Evolutionary conservation across 768 basidiomycete genomes (phyloP).

Genomic region (Pleurotus ostreatus): DNA sequence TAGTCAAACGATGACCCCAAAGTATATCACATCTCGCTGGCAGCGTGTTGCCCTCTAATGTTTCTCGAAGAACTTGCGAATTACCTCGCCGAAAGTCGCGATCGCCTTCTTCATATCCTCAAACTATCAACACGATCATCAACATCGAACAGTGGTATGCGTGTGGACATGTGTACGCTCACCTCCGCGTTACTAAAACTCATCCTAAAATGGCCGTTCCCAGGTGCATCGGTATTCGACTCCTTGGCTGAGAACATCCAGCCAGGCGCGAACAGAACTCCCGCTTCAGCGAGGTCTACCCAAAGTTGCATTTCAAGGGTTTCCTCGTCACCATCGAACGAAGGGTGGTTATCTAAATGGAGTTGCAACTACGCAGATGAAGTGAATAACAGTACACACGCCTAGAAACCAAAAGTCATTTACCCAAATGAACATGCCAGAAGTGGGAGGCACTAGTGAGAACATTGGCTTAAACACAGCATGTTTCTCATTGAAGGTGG

Average conservation of each 20-base stretch:
- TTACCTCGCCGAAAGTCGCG: conserved; percentile 38
- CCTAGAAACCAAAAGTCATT: conserved; percentile 11
- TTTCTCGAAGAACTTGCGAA: conserved; percentile 36
- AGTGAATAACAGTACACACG: neutral
- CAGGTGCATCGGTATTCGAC: conserved; percentile 15
- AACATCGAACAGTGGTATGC: neutral
- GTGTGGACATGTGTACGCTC: conserved; percentile 9
- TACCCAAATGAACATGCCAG: conserved; percentile 84
- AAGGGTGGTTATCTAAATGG: conserved; percentile 56
- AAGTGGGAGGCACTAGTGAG: conserved; percentile 69
- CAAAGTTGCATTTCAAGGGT: conserved; percentile 56
- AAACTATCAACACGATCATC: conserved; percentile 17
- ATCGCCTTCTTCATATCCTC: conserved; percentile 43
- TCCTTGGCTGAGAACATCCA: conserved; percentile 39
- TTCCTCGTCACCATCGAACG: conserved; percentile 30
- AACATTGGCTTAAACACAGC: conserved; percentile 34
- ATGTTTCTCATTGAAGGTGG: conserved; percentile 35
- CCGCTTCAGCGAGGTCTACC: conserved; percentile 53
- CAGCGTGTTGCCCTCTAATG: neutral
- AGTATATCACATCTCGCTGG: no score
- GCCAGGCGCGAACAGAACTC: conserved; percentile 63
- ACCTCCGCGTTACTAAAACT: conserved; percentile 56
- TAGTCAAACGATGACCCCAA: no score
- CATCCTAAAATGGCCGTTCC: conserved; percentile 50
- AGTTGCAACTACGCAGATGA: conserved; percentile 45